Conservation (phyloP, 2,329 filamentous ascomycete species). For the Fusarium penzigii region DNA sequence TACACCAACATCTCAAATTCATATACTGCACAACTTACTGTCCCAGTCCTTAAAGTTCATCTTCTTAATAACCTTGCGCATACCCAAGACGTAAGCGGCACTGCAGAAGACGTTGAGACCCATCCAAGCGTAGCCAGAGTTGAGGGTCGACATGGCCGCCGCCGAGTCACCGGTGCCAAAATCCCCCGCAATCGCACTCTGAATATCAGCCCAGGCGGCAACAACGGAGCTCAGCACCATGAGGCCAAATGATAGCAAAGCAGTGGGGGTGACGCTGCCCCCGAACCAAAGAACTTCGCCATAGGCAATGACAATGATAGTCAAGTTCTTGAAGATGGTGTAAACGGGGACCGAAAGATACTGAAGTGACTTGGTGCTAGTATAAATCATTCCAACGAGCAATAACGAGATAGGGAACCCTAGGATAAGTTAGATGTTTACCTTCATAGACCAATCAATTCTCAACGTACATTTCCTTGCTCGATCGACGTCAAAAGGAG, state of each 20-base stretch:
- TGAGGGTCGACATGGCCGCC: conserved; percentile 81
- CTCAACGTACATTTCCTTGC: conserved; percentile 79
- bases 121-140: conserved; percentile 98
- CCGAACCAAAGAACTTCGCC: conserved; percentile 99
- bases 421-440: conserved; percentile 40
- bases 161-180: conserved; percentile 61
- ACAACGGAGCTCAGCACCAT: conserved; percentile 96
- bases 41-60: conserved; percentile 99
- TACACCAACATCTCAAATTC: background rate
- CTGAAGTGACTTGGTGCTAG: conserved; percentile 91
- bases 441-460: background rate
- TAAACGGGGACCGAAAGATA: conserved; percentile 97
- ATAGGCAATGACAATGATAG: conserved; percentile 97
- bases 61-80: conserved; percentile 98
- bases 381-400: conserved; percentile 99
- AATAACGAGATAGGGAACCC: conserved; percentile 97
- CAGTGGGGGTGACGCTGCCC: conserved; percentile 82
- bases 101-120: conserved; percentile 94
- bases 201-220: conserved; percentile 96
- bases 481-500: conserved; percentile 83
- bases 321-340: conserved; percentile 99
- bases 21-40: conserved; percentile 63
- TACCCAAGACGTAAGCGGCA: conserved; percentile 83
- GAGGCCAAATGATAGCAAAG: conserved; percentile 89
- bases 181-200: conserved; percentile 72